Evolutionary conservation across 2,329 filamentous ascomycete genomes (phyloP), one percentile per base, ranked within the genome.

Genomic region (Leptoxyphium fumago): DNA sequence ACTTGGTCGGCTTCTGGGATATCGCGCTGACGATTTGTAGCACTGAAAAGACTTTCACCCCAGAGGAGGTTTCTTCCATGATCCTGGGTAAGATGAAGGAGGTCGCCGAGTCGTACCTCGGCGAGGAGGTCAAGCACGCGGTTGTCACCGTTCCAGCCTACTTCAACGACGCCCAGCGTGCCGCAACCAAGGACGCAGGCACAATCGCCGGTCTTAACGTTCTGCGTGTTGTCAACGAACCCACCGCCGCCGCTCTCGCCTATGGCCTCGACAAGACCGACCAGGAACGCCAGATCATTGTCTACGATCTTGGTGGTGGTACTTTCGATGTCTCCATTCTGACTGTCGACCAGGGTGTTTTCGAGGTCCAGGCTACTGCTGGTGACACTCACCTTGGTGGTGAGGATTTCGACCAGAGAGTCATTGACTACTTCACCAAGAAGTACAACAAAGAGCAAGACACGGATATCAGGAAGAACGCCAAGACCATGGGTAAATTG

Each of bases 401-500:
- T 80, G 88, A 96, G 70, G 89, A 96, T 73, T 96, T 96, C 67
- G 89, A 96, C 68, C 87, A 96, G 77, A 82, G 89, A 64, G 77
- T 96, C 67, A 94, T 96, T 73, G 86, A 84, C 75, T 77, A 89
- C 79, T 86, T 96, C 64, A 81, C 82, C 74, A 95, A 96, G 82
- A 74, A 77, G 58, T 96, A 94, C 80, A 96, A 96, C 82, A 95
- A 95, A 82, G 91, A 95, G 78, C 77, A 95, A 75, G 71, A 69
- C 57, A 86, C 93, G 55, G 87, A 98, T 58, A 78, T 96, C 64
- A 84, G 80, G 71, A 93, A 93, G 75, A 87, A 96, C 63, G 71
- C 82, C 54, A 95, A 95, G 84, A 82, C 89, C 55, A 96, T 96
- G 88, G 86, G 88, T 72, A 98, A 96, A 75, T 79, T 98, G 58